Percentiles rank a stretch among this genome's conserved stretches.
phyloP scores from a whole-genome alignment of 345 rosid genomes.

The Salix arbutifolia region DNA sequence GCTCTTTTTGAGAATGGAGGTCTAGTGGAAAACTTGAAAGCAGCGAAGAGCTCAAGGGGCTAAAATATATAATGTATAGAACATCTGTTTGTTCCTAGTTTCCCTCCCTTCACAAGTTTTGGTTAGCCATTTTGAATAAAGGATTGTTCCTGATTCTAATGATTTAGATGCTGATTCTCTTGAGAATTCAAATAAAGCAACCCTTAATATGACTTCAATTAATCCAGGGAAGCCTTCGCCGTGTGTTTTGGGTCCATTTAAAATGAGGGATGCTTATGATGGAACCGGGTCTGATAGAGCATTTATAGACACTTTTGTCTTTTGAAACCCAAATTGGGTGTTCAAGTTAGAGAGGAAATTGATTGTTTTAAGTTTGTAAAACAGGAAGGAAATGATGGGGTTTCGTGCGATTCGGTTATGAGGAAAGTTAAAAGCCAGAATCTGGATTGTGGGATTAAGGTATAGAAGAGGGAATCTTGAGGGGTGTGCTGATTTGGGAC shows the following conservation, averaged over 20 bases:
- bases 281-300: slow-evolving; percentile 29
- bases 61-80: background rate
- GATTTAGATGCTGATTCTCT: slow-evolving; percentile 31
- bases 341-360: background rate
- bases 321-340: slow-evolving; percentile 15
- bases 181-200: slow-evolving; percentile 10
- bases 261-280: slow-evolving; percentile 42
- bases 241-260: slow-evolving; percentile 39
- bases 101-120: background rate
- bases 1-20: background rate
- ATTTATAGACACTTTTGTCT: slow-evolving; percentile 32
- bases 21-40: background rate
- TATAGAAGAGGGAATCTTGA: slow-evolving; percentile 26
- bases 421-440: slow-evolving; percentile 14
- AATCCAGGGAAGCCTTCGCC: slow-evolving; percentile 14
- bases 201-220: background rate
- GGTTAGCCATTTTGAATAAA: background rate
- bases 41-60: background rate
- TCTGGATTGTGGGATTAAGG: slow-evolving; percentile 19
- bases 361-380: background rate
- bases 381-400: background rate
- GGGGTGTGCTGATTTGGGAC: slow-evolving; percentile 32
- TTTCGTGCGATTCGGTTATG: background rate
- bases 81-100: background rate
- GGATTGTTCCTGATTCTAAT: slow-evolving; percentile 33